These are phyloP conservation scores for Geosmithia morbida DNA, from an alignment of 2,329 filamentous ascomycete genomes.

Conservation along the genomic window DNA sequence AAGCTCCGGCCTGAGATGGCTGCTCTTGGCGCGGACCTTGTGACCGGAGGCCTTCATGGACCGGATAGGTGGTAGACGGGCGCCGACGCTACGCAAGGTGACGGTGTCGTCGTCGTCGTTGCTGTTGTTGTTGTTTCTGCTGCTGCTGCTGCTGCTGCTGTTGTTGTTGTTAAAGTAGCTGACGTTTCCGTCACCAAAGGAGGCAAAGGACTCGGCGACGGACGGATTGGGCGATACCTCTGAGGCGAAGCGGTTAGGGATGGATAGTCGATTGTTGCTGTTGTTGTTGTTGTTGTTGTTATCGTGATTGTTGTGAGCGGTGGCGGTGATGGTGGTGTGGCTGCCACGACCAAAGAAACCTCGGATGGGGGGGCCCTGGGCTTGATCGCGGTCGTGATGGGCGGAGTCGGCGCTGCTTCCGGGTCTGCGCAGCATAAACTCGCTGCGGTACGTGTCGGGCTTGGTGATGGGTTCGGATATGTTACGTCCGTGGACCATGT, in stretches of 20 bases:
- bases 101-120: conserved; percentile 8
- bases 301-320: too few relatives aligned
- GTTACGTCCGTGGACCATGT: conserved; percentile 12
- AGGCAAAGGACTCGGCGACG: conserved; percentile 8
- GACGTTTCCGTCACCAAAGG: neutral
- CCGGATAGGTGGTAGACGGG: conserved; percentile 20
- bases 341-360: neutral
- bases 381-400: conserved; percentile 1
- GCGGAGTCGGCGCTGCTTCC: conserved; percentile 5
- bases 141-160: too few relatives aligned
- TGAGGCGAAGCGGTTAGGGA: conserved; percentile 17
- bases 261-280: conserved; percentile 10
- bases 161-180: neutral
- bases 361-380: neutral
- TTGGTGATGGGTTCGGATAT: conserved; percentile 42
- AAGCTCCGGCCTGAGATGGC: conserved; percentile 13
- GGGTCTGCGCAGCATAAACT: conserved; percentile 36
- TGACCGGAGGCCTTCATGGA: conserved; percentile 18
- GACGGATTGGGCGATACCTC: conserved; percentile 14
- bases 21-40: conserved; percentile 10
- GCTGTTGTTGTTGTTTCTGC: too few relatives aligned
- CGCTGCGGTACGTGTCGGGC: conserved; percentile 27
- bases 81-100: conserved; percentile 10
- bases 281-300: neutral
- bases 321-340: too few relatives aligned